These are phyloP conservation scores for Fraxinus baroniana DNA, from an alignment of 305 asterid genomes.

Conservation along the genomic window DNA sequence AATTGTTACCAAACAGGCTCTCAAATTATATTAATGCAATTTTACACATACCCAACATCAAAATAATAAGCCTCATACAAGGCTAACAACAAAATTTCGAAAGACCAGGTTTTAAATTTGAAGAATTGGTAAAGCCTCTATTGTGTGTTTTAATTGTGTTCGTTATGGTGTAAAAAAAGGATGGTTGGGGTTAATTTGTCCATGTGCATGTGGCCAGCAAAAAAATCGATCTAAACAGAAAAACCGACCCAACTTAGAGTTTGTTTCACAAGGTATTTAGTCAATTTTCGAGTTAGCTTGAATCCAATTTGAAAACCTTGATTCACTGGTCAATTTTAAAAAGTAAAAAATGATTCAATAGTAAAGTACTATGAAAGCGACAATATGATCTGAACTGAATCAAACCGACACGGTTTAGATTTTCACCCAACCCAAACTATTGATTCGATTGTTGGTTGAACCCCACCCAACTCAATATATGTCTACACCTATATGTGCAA, in stretches of 20 bases:
- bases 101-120: not conserved
- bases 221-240: too few species aligned
- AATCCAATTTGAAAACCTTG: not conserved
- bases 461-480: not conserved
- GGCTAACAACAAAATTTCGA: not conserved
- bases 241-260: not conserved
- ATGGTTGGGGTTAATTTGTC: not conserved
- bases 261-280: not conserved
- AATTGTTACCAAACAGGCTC: too few species aligned
- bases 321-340: not conserved
- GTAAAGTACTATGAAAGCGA: too few species aligned
- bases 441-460: not conserved
- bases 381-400: too few species aligned
- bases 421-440: not conserved
- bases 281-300: not conserved
- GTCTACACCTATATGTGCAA: not conserved
- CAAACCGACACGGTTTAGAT: not conserved
- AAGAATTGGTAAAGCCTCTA: not conserved
- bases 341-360: too few species aligned
- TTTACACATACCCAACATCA: not conserved
- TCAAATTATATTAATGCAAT: not conserved
- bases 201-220: not conserved
- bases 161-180: not conserved
- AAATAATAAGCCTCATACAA: too few species aligned
- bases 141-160: not conserved